Conservation (phyloP, 441 rosid genomes). For the Brassica balearica region DNA sequence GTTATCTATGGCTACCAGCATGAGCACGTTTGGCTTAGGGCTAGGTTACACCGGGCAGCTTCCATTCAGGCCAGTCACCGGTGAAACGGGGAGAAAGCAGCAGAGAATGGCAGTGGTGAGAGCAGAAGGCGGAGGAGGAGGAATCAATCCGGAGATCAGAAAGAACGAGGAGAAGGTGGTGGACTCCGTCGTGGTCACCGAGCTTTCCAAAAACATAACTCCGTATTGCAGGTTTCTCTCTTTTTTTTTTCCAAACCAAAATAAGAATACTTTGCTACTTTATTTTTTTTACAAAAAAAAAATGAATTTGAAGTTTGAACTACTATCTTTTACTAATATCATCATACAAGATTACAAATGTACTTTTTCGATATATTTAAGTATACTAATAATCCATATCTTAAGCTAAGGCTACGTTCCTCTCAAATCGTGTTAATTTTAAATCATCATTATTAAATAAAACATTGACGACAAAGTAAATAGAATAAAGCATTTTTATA, state of each 20-base stretch:
- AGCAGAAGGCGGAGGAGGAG: slow-evolving; percentile 63
- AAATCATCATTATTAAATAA: neutral
- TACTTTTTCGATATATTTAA: neutral
- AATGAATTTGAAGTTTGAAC: neutral
- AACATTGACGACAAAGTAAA: neutral
- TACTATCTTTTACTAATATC: neutral
- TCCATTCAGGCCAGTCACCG: slow-evolving; percentile 6
- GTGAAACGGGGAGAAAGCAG: slow-evolving; percentile 38
- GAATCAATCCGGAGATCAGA: slow-evolving; percentile 77
- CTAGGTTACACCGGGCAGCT: slow-evolving; percentile 42
- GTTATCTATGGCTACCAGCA: slow-evolving; percentile 51
- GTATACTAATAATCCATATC: neutral
- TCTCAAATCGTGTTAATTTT: neutral
- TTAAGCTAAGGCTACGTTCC: neutral
- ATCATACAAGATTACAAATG: neutral
- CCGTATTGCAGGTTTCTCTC: slow-evolving; percentile 77
- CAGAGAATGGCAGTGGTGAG: slow-evolving; percentile 59
- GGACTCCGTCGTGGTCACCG: slow-evolving; percentile 71
- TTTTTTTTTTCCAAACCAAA: neutral
- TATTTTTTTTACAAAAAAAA: neutral
- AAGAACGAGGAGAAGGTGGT: slow-evolving; percentile 90
- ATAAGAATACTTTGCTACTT: neutral
- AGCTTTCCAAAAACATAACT: slow-evolving; percentile 83
- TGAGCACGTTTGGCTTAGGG: slow-evolving; percentile 40
- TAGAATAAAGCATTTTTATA: neutral